These are phyloP conservation scores for Glycine tomentella DNA, from an alignment of 306 rosid species.

Conservation along the genomic window DNA sequence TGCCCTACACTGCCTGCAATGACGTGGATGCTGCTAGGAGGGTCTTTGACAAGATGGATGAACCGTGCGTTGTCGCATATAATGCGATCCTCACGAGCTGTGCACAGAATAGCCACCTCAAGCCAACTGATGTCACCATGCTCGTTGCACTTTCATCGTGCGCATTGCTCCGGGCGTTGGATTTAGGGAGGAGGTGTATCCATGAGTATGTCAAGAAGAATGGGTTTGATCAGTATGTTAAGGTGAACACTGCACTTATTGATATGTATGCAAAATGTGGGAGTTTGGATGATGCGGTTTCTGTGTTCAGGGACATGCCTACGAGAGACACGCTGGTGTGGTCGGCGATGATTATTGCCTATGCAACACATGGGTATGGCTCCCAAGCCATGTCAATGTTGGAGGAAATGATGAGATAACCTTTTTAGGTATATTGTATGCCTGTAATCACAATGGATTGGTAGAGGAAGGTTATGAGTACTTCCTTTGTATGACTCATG, in stretches of 20 bases:
- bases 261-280: constrained; percentile 92
- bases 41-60: constrained; percentile 69
- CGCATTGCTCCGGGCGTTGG: constrained; percentile 74
- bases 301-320: constrained; percentile 66
- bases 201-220: constrained; percentile 84
- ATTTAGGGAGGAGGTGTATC: constrained; percentile 83
- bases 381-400: constrained; percentile 64
- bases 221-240: constrained; percentile 68
- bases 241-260: constrained; percentile 83
- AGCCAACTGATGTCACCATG: constrained; percentile 82
- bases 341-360: constrained; percentile 80
- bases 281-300: constrained; percentile 70
- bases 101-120: constrained; percentile 65
- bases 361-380: constrained; percentile 82
- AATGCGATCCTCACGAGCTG: constrained; percentile 74
- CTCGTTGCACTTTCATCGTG: constrained; percentile 77
- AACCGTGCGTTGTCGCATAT: constrained; percentile 71
- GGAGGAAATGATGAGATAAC: constrained; percentile 86
- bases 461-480: constrained; percentile 70
- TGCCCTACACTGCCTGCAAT: constrained; percentile 71
- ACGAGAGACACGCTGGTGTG: constrained; percentile 83
- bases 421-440: constrained; percentile 73
- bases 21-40: constrained; percentile 66
- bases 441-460: constrained; percentile 84
- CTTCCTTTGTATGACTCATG: constrained; percentile 65